phyloP scores from a whole-genome alignment of 495 filamentous ascomycete genomes.

The Cryomyces antarcticus region DNA sequence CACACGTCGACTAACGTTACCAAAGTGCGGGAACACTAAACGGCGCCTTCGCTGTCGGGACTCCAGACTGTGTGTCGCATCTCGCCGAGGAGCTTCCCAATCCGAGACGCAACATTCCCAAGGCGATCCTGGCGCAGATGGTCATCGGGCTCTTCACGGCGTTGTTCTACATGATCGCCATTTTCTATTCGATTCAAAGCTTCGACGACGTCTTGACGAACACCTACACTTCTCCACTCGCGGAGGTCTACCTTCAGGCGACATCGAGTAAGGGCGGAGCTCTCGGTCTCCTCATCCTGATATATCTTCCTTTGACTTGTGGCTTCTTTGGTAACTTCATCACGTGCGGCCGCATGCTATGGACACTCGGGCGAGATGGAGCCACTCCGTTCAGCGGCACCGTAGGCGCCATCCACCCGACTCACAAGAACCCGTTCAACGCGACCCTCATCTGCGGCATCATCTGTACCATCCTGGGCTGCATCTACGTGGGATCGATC shows the following conservation, averaged over 20 bases:
- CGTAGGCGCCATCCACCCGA: conserved; percentile 28
- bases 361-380: conserved; percentile 62
- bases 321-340: conserved; percentile 47
- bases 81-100: conserved; percentile 66
- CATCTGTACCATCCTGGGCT: conserved; percentile 44
- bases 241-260: conserved; percentile 61
- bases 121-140: conserved; percentile 25
- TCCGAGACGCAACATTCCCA: conserved; percentile 41
- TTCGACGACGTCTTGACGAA: conserved; percentile 35
- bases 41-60: conserved; percentile 68
- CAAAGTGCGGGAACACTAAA: conserved; percentile 50
- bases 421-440: conserved; percentile 41
- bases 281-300: conserved; percentile 48
- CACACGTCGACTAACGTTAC: too few relatives aligned
- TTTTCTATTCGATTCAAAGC: conserved; percentile 52
- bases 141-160: conserved; percentile 40
- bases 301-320: conserved; percentile 41
- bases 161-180: conserved; percentile 52
- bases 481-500: conserved; percentile 49
- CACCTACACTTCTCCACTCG: conserved; percentile 46
- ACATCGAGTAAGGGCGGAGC: conserved; percentile 36
- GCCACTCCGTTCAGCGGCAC: conserved; percentile 32
- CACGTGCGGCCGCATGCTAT: conserved; percentile 66
- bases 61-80: conserved; percentile 48
- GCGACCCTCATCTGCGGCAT: conserved; percentile 43